Base-by-base conservation (phyloP, 495 filamentous ascomycete genomes). In the Hypoxylon rickii region DNA sequence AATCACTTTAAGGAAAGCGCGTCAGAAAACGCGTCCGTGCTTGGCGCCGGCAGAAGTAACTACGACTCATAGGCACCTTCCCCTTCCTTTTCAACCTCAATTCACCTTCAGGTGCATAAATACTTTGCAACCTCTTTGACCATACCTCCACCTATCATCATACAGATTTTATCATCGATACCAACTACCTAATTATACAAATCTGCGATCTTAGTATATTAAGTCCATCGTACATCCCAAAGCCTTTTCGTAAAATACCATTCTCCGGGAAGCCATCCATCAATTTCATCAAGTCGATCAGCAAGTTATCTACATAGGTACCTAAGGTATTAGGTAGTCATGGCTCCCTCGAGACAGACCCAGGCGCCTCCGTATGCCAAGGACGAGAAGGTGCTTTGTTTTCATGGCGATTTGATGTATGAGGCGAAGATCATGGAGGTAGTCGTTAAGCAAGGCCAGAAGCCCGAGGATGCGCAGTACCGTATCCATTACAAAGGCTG, bases 401-500 rank as follows among this genome's bases (percentile, higher is more conserved):
- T 98, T 64, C 94, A 98, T 69, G 88, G 90, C 71, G 92, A 96
- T 53, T 84, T 97, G 66, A 83, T 98, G 13, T 98, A 98, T 68
- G 94, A 98, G 73, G 93, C 94, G 51, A 97, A 97, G 73, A 86
- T 98, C 34, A 77, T 96, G 29, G 93, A 97, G 36, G 70, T 81
- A 24, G 80, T 79, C 48, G 80, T 84, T 44, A 79, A 81, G 38
- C 78, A 88, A 34, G 75, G 79, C 8, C 83, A 78, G 71, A 86
- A 86, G 71, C 88, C 88, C 63, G 89, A 86, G 39, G 80, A 85
- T 34, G 88, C 81, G 53, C 84, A 89, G 67, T 98, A 94, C 70
- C 88, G 89, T 57, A 90, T 98, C 40, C 94, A 98, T 72, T 98
- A 98, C 75, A 97, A 97, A 70, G 94, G 94, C 55, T 97, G 94